Conservation (phyloP, 179 eudicot genomes). For the Vitellaria paradoxa region DNA sequence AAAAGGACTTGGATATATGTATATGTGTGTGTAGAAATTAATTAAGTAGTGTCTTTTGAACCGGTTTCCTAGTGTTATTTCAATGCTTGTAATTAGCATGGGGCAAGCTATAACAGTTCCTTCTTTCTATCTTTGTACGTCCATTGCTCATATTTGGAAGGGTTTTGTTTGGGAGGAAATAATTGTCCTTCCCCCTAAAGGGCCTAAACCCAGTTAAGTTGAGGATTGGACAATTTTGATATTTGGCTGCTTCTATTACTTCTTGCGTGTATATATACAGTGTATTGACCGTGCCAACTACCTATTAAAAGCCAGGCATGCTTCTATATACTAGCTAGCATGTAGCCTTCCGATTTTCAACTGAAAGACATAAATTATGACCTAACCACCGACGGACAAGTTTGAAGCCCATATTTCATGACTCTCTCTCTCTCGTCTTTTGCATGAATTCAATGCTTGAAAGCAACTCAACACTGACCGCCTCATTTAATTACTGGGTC, state of each 20-base stretch:
- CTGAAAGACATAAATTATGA: slow-evolving; percentile 20
- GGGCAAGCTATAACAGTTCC: not conserved
- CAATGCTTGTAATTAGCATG: not conserved
- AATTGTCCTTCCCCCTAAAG: not conserved
- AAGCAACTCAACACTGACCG: slow-evolving; percentile 27
- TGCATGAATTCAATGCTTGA: slow-evolving; percentile 42
- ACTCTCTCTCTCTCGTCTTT: slow-evolving; percentile 5
- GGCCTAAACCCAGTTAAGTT: not conserved
- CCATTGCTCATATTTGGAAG: not conserved
- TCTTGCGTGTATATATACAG: too few relatives aligned
- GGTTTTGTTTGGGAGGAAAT: not conserved
- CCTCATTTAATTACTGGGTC: slow-evolving; percentile 14
- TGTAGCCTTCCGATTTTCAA: not conserved
- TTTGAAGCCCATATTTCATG: not conserved
- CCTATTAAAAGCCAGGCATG: too few relatives aligned
- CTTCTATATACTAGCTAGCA: too few relatives aligned
- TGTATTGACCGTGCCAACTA: too few relatives aligned
- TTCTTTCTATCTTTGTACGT: slow-evolving; percentile 3
- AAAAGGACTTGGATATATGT: too few relatives aligned
- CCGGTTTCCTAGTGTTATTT: not conserved
- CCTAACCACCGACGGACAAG: slow-evolving; percentile 29
- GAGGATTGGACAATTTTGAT: not conserved
- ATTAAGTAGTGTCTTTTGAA: too few relatives aligned
- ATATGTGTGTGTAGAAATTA: too few relatives aligned
- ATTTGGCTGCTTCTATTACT: too few relatives aligned